phyloP scores from a whole-genome alignment of 164 flowering plant genomes.

The grape (Vitis vinifera) region DNA sequence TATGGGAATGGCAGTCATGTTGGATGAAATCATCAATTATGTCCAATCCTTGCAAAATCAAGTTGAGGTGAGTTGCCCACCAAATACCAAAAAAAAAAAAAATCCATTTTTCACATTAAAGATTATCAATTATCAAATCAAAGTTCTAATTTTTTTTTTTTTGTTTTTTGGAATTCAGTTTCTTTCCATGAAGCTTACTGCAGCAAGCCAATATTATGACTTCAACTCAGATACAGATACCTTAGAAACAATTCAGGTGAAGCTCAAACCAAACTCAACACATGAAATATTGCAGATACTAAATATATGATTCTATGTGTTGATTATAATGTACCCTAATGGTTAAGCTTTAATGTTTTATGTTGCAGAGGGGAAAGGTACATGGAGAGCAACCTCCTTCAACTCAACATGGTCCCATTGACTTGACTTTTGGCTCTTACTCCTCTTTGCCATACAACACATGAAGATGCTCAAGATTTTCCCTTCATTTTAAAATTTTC shows the following conservation, averaged over 20 bases:
- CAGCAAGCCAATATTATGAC: conserved; percentile 51
- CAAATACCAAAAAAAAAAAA: too few relatives aligned
- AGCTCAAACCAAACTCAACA: not conserved
- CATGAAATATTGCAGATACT: too few relatives aligned
- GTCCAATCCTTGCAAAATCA: conserved; percentile 52
- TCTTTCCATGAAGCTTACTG: conserved; percentile 56
- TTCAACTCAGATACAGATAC: conserved; percentile 46
- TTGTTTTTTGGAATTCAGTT: conserved; percentile 30
- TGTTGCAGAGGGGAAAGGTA: conserved; percentile 41
- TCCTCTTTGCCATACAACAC: conserved; percentile 9
- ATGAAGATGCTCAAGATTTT: conserved; percentile 7
- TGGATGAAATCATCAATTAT: conserved; percentile 53
- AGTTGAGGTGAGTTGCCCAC: conserved; percentile 39
- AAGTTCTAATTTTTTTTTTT: not conserved
- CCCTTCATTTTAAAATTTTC: not conserved
- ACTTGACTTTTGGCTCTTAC: conserved; percentile 19
- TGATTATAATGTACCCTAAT: too few relatives aligned
- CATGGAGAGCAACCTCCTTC: conserved; percentile 25
- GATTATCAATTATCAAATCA: not conserved
- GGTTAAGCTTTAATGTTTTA: not conserved
- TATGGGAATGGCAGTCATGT: conserved; percentile 54
- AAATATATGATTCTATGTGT: too few relatives aligned
- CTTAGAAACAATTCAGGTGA: conserved; percentile 38
- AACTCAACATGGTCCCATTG: conserved; percentile 30
- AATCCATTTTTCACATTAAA: too few relatives aligned